phyloP scores from a whole-genome alignment of 2,329 filamentous ascomycete species.

The Arthrobotrys sphaeroides region DNA sequence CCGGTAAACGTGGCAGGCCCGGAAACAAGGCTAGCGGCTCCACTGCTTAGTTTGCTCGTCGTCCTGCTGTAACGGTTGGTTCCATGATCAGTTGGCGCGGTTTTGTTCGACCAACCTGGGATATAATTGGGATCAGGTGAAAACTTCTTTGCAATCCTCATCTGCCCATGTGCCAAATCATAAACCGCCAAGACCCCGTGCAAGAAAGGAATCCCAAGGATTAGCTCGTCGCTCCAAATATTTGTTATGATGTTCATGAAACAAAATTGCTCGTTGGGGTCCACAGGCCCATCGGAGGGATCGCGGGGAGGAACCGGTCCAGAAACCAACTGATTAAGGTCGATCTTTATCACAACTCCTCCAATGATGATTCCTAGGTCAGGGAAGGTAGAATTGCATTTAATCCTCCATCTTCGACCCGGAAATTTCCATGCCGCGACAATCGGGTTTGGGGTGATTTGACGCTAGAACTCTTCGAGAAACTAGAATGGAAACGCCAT shows the following conservation, averaged over 20 bases:
- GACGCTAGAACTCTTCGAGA: not conserved
- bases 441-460: not conserved
- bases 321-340: conserved; percentile 19
- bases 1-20: no score
- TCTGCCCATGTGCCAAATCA: conserved; percentile 27
- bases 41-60: no score
- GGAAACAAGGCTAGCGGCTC: no score
- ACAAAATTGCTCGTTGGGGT: not conserved
- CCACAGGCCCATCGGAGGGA: not conserved
- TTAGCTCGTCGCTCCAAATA: not conserved
- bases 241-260: conserved; percentile 30
- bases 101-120: not conserved
- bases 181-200: conserved; percentile 21
- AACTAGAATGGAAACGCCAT: conserved; percentile 4
- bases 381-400: conserved; percentile 28
- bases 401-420: not conserved
- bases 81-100: not conserved
- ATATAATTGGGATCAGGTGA: conserved; percentile 7
- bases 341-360: conserved; percentile 24
- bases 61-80: conserved; percentile 2
- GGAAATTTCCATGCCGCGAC: rapidly evolving
- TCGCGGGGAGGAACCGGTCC: not conserved
- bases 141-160: conserved; percentile 36
- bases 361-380: conserved; percentile 30
- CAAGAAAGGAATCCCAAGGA: conserved; percentile 42